Percentiles rank a stretch among this genome's conserved stretches.
Conservation (phyloP, 805 yeast species). For the Sugiyamaella qingdaonensis region DNA sequence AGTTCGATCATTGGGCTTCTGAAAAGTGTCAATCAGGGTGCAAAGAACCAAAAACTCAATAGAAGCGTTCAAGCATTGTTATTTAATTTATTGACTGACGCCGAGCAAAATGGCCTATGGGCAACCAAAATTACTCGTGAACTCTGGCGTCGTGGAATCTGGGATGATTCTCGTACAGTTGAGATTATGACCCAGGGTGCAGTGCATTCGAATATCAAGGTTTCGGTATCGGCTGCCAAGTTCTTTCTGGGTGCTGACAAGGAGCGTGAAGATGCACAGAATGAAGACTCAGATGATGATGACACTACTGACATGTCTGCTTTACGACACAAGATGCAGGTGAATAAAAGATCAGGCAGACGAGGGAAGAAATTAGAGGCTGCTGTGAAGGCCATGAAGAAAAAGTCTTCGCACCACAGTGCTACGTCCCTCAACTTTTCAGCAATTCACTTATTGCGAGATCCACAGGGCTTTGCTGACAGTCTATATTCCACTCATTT, state of each 20-base stretch:
- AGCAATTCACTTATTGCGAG: constrained; percentile 89
- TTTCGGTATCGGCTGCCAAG: constrained; percentile 81
- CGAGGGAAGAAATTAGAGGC: constrained; percentile 74
- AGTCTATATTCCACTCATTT: constrained; percentile 68
- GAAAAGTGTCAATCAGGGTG: constrained; percentile 80
- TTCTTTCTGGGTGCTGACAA: constrained; percentile 95
- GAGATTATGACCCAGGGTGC: constrained; percentile 97
- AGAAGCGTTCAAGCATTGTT: constrained; percentile 87
- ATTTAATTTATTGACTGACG: constrained; percentile 78
- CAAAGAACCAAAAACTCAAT: constrained; percentile 85
- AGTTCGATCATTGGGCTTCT: constrained; percentile 70
- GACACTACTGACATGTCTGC: constrained; percentile 55
- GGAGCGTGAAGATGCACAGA: constrained; percentile 81
- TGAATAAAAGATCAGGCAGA: constrained; percentile 77
- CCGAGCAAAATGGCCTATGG: constrained; percentile 86
- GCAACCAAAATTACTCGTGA: constrained; percentile 94
- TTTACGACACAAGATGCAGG: constrained; percentile 72
- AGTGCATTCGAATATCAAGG: constrained; percentile 78
- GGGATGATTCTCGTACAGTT: constrained; percentile 98
- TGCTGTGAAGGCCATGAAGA: constrained; percentile 67
- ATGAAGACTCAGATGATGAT: constrained; percentile 52
- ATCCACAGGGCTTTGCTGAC: constrained; percentile 98
- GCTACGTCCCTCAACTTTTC: constrained; percentile 81
- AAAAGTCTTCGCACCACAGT: constrained; percentile 43
- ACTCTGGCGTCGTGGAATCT: constrained; percentile 94